Evolutionary conservation across 306 rosid species (phyloP).

Genomic region (Quillaja saponaria): DNA sequence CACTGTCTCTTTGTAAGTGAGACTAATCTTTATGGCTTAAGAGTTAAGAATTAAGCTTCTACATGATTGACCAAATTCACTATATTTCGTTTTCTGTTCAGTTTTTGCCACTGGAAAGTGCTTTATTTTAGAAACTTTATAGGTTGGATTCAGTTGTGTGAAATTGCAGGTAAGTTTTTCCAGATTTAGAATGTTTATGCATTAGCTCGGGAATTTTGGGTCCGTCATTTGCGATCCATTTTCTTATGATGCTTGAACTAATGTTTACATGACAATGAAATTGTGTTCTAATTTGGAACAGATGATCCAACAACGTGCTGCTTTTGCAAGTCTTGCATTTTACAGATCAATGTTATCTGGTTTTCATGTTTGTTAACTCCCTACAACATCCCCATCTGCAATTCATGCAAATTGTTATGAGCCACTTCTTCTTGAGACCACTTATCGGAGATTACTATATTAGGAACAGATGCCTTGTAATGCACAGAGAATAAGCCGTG

Average conservation of each 20-base stretch:
- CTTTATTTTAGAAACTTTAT: background rate
- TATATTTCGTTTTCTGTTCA: background rate
- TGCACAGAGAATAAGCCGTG: too few species aligned
- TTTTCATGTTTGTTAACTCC: conserved; percentile 5
- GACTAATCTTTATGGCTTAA: background rate
- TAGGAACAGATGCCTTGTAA: too few species aligned
- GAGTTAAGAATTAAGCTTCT: conserved; percentile 21
- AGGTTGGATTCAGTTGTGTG: conserved; percentile 9
- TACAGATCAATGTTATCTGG: background rate
- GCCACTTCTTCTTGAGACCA: background rate
- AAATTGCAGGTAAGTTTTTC: conserved; percentile 12
- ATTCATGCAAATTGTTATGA: conserved; percentile 1
- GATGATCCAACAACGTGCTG: conserved; percentile 20
- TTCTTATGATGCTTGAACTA: conserved; percentile 1
- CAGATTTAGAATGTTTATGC: conserved; percentile 16
- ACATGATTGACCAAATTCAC: conserved; percentile 22
- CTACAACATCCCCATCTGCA: background rate
- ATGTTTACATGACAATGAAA: conserved; percentile 12
- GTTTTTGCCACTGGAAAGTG: background rate
- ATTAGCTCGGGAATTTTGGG: background rate
- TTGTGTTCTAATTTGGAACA: conserved; percentile 20
- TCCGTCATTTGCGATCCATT: conserved; percentile 12
- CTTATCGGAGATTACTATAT: background rate
- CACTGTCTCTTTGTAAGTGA: conserved; percentile 89
- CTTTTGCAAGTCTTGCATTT: conserved; percentile 12